A percentile compares a stretch with the other conserved stretches of the same genome.
phyloP scores from a whole-genome alignment of 306 rosid species.

The Fragaria vesca region DNA sequence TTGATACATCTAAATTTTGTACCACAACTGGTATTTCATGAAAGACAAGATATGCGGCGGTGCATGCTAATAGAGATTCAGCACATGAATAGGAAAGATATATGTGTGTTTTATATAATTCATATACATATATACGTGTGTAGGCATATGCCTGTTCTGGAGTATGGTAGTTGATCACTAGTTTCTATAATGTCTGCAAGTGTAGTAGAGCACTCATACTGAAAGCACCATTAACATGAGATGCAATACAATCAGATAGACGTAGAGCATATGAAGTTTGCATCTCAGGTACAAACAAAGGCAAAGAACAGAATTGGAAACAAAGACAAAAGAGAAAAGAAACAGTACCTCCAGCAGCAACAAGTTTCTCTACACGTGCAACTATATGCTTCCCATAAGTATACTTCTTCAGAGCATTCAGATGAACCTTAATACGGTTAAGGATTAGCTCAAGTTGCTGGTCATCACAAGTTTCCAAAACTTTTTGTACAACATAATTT shows the following conservation, averaged over 20 bases:
- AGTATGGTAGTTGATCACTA: background rate
- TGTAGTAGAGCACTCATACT: background rate
- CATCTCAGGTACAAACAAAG: background rate
- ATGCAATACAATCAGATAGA: background rate
- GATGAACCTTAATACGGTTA: conserved; percentile 54
- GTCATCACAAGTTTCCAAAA: conserved; percentile 63
- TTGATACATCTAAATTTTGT: background rate
- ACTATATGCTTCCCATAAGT: conserved; percentile 65
- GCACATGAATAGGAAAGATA: background rate
- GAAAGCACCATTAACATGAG: background rate
- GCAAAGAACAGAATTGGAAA: background rate
- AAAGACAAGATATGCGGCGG: background rate
- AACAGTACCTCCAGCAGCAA: conserved; percentile 55
- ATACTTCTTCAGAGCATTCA: conserved; percentile 61
- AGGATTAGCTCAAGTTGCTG: conserved; percentile 65
- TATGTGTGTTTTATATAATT: background rate
- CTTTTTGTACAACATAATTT: conserved; percentile 62
- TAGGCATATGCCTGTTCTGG: background rate
- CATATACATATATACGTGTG: too few species aligned
- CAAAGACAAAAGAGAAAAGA: background rate
- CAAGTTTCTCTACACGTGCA: conserved; percentile 67
- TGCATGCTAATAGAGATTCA: background rate
- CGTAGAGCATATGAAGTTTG: background rate
- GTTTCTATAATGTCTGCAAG: background rate
- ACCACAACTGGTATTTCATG: background rate